Evolutionary conservation across 495 filamentous ascomycete genomes (phyloP).

Genomic region (Annulohypoxylon maeteangense): DNA sequence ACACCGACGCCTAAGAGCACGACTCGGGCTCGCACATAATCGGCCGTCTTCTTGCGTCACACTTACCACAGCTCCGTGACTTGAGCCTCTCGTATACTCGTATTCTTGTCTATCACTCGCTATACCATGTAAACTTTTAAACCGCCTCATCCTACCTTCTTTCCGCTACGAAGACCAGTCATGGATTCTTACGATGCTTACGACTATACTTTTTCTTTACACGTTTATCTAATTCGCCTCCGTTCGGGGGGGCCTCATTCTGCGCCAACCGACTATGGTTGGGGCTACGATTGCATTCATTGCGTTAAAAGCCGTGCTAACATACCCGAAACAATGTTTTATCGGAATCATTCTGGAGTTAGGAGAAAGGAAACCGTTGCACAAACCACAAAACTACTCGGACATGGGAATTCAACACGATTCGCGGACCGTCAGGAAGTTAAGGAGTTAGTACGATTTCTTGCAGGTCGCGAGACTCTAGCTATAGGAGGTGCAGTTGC

Average conservation of each 20-base stretch:
- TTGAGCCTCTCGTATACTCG: constrained; percentile 29
- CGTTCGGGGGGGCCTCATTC: constrained; percentile 24
- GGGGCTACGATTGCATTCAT: constrained; percentile 29
- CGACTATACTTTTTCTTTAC: constrained; percentile 41
- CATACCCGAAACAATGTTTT: constrained; percentile 34
- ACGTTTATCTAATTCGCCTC: constrained; percentile 36
- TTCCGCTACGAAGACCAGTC: constrained; percentile 40
- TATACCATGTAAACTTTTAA: constrained; percentile 46
- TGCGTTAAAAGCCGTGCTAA: constrained; percentile 29
- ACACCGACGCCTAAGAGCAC: constrained; percentile 51
- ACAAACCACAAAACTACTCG: constrained; percentile 17
- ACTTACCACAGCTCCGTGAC: constrained; percentile 4
- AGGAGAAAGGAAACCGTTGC: constrained; percentile 31
- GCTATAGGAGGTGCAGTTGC: constrained; percentile 25
- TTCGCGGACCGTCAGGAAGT: constrained; percentile 15
- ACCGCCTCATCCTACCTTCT: constrained; percentile 14
- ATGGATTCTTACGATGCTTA: constrained; percentile 48
- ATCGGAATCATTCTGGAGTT: constrained; percentile 44
- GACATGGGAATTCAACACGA: constrained; percentile 19
- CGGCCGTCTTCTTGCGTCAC: constrained; percentile 34
- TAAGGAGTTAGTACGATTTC: constrained; percentile 28
- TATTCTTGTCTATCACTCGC: constrained; percentile 52
- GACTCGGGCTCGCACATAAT: constrained; percentile 47
- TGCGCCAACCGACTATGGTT: constrained; percentile 16
- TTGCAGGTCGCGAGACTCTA: constrained; percentile 22